Conservation (phyloP, 805 yeast genomes). For the Cyberlindnera maritima region DNA sequence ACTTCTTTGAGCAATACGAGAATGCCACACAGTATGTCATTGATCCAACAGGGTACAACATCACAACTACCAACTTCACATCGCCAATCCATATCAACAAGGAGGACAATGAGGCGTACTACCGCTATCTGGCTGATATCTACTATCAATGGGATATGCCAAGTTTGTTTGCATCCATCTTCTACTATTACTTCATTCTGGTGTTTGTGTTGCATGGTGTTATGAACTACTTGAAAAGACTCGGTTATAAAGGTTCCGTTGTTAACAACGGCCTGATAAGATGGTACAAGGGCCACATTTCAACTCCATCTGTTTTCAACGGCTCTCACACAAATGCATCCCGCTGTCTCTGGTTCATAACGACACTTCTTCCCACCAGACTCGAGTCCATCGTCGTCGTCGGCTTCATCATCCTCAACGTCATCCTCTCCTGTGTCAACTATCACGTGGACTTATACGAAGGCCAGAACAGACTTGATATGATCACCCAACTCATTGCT, state of each 20-base stretch:
- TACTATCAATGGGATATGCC: slow-evolving; percentile 19
- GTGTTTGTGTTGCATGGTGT: slow-evolving; percentile 35
- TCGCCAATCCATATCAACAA: slow-evolving; percentile 10
- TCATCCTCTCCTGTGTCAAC: slow-evolving; percentile 12
- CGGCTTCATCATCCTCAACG: slow-evolving; percentile 30
- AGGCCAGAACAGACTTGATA: background rate
- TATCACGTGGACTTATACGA: background rate
- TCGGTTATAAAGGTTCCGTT: slow-evolving; percentile 16
- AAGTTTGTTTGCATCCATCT: slow-evolving; percentile 27
- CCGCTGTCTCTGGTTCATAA: slow-evolving; percentile 1
- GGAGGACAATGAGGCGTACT: background rate
- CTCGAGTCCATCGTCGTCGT: slow-evolving; percentile 30
- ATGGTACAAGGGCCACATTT: slow-evolving; percentile 18
- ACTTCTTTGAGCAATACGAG: slow-evolving; percentile 26
- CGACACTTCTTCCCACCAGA: slow-evolving; percentile 23
- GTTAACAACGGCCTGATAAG: slow-evolving; percentile 13
- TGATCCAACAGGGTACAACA: background rate
- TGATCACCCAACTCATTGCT: slow-evolving; percentile 6
- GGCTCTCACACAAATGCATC: slow-evolving; percentile 16
- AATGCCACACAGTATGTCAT: slow-evolving; percentile 29
- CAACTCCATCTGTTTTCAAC: slow-evolving; percentile 21
- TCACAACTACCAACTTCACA: slow-evolving; percentile 1
- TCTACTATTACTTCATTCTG: slow-evolving; percentile 37
- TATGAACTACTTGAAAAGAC: slow-evolving; percentile 29
- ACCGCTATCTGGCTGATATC: background rate